Evolutionary conservation across 345 rosid species (phyloP), one percentile per base, ranked within the genome.

Genomic region (Mallotus nudiflorus): DNA sequence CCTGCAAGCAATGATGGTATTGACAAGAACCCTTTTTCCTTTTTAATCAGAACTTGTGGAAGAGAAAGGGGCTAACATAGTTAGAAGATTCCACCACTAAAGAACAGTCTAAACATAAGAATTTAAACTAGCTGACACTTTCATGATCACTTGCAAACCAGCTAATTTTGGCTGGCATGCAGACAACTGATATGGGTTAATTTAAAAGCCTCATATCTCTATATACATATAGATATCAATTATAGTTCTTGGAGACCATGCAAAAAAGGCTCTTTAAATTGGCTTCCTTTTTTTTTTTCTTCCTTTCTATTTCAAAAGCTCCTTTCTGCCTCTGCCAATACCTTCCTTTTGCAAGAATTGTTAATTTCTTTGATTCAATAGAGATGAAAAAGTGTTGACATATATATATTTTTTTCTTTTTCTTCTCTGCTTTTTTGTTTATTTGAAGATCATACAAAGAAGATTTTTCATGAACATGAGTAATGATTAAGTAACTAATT

Each of bases 171-270:
- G 82, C 75, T 78, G 84, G 77, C 80, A 53, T 25, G 29, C 6
- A 54, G 22, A 37, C n/a, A n/a, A n/a, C n/a, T n/a, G 58, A 54
- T 18, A 31, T 48, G 58, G 25, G 0, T 51, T 22, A 12, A 40
- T 50, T 27, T 62, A 82, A 86, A 87, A 80, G 88, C 70, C 82
- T 82, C 83, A 82, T n/a, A n/a, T n/a, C n/a, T n/a, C n/a, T n/a
- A n/a, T n/a, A n/a, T n/a, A n/a, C n/a, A n/a, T n/a, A 81, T 1
- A 42, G 61, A 77, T 75, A 76, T 62, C 82, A 79, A 84, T 84
- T 51, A 81, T 81, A 46, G 52, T 76, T 69, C 88, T 90, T 74
- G 91, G 87, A 85, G 96, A 86, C 91, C 86, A 88, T 90, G 91
- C 81, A 82, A 87, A 82, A 87, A 84, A 78, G 69, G 73, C 74